Conservation (phyloP, 1,139 yeast species). For the Wickerhamomyces sp. region DNA sequence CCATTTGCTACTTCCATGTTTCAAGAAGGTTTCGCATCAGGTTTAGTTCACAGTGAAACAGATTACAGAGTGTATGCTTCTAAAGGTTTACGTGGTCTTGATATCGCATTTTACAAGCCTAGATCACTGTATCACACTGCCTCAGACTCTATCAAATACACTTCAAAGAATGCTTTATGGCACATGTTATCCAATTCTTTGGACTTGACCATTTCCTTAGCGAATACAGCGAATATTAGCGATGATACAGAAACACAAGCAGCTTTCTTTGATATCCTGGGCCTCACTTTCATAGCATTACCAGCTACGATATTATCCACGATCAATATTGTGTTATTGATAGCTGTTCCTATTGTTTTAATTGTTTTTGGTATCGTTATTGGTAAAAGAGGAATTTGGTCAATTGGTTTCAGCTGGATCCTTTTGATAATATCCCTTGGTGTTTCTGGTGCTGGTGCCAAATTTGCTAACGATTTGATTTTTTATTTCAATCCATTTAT, state of each 20-base stretch:
- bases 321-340: slow-evolving; percentile 46
- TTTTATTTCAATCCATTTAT: slow-evolving; percentile 47
- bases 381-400: slow-evolving; percentile 47
- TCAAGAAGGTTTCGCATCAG: slow-evolving; percentile 76
- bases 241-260: slow-evolving; percentile 41
- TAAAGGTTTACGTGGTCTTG: slow-evolving; percentile 77
- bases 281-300: slow-evolving; percentile 47
- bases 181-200: slow-evolving; percentile 75
- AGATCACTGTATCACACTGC: slow-evolving; percentile 80
- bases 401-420: slow-evolving; percentile 39
- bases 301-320: slow-evolving; percentile 45
- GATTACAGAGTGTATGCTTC: slow-evolving; percentile 72
- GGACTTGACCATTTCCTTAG: slow-evolving; percentile 47
- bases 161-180: slow-evolving; percentile 64
- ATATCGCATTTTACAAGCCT: slow-evolving; percentile 71
- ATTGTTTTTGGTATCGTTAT: slow-evolving; percentile 45
- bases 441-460: slow-evolving; percentile 37
- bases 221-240: slow-evolving; percentile 38
- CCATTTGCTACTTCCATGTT: slow-evolving; percentile 79
- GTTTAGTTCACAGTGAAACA: slow-evolving; percentile 76
- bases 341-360: slow-evolving; percentile 51
- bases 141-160: slow-evolving; percentile 63
- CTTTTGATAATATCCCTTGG: slow-evolving; percentile 56
- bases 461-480: slow-evolving; percentile 34
- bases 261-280: slow-evolving; percentile 58